A percentile compares a stretch with the other conserved stretches of the same genome.
Evolutionary conservation across 2,329 filamentous ascomycete genomes (phyloP).

Genomic region (Gremmenia infestans): DNA sequence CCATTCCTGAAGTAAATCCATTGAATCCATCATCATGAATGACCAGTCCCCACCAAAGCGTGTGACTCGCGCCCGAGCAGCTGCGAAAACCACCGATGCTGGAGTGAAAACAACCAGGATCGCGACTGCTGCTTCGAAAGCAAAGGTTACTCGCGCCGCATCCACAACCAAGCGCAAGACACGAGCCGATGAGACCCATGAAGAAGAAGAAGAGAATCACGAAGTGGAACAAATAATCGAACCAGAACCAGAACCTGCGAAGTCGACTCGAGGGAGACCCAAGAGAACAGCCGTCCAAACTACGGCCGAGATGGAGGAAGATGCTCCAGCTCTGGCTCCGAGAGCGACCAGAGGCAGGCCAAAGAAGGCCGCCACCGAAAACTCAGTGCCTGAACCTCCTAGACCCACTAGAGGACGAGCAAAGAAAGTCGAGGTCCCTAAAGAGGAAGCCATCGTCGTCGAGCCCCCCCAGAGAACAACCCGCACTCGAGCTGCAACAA

Average conservation of each 20-base stretch:
- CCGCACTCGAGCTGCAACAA: conserved; percentile 33
- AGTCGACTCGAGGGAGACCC: conserved; percentile 38
- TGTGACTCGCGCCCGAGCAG: conserved; percentile 48
- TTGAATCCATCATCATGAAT: conserved; percentile 40
- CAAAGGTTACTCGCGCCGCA: conserved; percentile 32
- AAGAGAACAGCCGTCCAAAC: conserved; percentile 37
- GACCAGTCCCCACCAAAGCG: conserved; percentile 52
- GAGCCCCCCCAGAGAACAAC: conserved; percentile 35
- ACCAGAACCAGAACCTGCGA: conserved; percentile 36
- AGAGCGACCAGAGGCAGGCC: conserved; percentile 41
- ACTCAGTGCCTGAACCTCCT: conserved; percentile 15
- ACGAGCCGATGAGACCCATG: conserved; percentile 47
- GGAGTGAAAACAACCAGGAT: conserved; percentile 41
- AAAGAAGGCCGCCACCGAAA: conserved; percentile 34
- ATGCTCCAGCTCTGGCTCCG: conserved; percentile 15
- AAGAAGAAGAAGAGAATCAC: conserved; percentile 41
- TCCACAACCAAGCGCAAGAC: conserved; percentile 49
- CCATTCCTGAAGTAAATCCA: not conserved
- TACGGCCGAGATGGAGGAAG: conserved; percentile 19
- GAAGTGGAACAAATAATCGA: conserved; percentile 24
- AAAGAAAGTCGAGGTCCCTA: conserved; percentile 23
- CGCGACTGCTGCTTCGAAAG: conserved; percentile 43
- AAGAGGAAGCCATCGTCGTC: conserved; percentile 27
- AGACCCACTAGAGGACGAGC: conserved; percentile 24
- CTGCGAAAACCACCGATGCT: conserved; percentile 36